phyloP scores from a whole-genome alignment of 352 stramenopile genomes.

The Pythium dissotocum region DNA sequence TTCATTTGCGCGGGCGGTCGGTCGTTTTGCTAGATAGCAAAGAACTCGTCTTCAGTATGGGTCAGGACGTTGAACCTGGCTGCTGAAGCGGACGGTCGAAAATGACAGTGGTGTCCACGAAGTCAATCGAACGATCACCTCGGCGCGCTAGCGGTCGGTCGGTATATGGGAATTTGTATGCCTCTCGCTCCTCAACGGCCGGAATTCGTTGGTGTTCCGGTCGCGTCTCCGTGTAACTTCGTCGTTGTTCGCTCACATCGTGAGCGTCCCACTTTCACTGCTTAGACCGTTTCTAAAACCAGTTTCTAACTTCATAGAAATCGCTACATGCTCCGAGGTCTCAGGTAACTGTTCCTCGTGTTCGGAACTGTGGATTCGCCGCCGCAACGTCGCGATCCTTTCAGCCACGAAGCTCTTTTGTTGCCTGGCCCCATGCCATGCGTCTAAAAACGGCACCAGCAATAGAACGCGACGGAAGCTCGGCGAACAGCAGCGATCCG shows the following conservation, averaged over 20 bases:
- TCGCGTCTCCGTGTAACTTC: slow-evolving; percentile 1
- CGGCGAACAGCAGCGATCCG: not conserved
- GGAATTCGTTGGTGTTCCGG: slow-evolving; percentile 21
- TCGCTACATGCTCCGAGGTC: not conserved
- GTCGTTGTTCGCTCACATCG: not conserved
- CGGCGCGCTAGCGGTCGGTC: slow-evolving; percentile 11
- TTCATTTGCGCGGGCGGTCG: slow-evolving; percentile 4
- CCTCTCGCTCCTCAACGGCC: not conserved
- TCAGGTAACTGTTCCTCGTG: not conserved
- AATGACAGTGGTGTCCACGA: slow-evolving; percentile 7
- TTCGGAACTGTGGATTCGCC: not conserved
- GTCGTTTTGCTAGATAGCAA: slow-evolving; percentile 6
- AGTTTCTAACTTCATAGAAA: not conserved
- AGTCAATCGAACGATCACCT: slow-evolving; percentile 14
- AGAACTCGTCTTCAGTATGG: not conserved
- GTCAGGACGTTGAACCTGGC: not conserved
- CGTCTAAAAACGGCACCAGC: not conserved
- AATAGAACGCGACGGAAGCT: not conserved
- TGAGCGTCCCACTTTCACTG: not conserved
- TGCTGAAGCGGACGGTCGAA: slow-evolving; percentile 11
- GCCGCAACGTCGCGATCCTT: not conserved
- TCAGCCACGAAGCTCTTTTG: too few relatives aligned
- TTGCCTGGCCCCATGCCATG: too few relatives aligned
- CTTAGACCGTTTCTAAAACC: slow-evolving; percentile 7
- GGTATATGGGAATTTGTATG: slow-evolving; percentile 16